These are phyloP conservation scores for Allantophomopsis lycopodina DNA, from an alignment of 2,329 filamentous ascomycete genomes.

Conservation along the genomic window DNA sequence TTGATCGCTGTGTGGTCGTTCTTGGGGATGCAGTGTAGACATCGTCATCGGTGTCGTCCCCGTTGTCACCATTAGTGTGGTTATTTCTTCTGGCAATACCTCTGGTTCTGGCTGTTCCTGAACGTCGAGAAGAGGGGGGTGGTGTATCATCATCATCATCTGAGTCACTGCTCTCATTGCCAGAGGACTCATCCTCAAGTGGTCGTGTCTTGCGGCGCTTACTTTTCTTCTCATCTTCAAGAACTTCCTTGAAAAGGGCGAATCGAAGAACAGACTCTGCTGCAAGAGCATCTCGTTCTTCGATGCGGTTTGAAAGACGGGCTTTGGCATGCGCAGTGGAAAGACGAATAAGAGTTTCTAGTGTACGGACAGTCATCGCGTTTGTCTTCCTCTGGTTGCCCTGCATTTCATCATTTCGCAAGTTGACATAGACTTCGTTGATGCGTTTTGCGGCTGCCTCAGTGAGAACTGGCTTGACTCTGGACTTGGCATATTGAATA, in stretches of 20 bases:
- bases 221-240: conserved; percentile 67
- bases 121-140: conserved; percentile 16
- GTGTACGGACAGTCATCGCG: conserved; percentile 89
- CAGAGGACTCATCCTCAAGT: conserved; percentile 40
- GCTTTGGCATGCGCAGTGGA: conserved; percentile 93
- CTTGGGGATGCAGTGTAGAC: conserved; percentile 19
- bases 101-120: conserved; percentile 18
- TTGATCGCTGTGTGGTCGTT: conserved; percentile 9
- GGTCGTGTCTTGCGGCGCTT: conserved; percentile 61
- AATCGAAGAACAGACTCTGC: conserved; percentile 87
- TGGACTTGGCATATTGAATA: conserved; percentile 91
- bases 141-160: conserved; percentile 18
- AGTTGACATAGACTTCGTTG: conserved; percentile 75
- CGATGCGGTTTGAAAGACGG: conserved; percentile 73
- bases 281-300: conserved; percentile 75
- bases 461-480: conserved; percentile 80
- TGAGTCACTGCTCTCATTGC: conserved; percentile 45
- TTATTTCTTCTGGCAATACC: conserved; percentile 10
- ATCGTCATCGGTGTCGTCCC: conserved; percentile 19
- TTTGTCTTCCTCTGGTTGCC: conserved; percentile 88
- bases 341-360: conserved; percentile 96
- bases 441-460: conserved; percentile 89
- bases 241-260: conserved; percentile 91
- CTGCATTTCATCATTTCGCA: conserved; percentile 92
- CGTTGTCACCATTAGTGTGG: conserved; percentile 16